phyloP scores from a whole-genome alignment of 2,329 filamentous ascomycete genomes.

The Curvularia sp. region DNA sequence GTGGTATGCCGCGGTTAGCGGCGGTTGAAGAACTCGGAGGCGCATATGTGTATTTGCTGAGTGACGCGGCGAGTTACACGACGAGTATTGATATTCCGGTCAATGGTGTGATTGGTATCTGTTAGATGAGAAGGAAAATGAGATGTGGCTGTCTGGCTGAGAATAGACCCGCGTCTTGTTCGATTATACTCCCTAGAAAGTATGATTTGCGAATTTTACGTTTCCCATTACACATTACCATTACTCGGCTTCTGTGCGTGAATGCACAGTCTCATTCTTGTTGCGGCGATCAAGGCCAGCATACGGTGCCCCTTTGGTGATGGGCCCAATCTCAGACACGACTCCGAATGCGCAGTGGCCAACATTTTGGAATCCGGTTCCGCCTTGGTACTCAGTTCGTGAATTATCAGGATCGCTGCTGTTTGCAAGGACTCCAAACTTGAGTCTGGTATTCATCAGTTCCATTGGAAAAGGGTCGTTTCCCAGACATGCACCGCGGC shows the following conservation, averaged over 20 bases:
- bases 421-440: constrained; percentile 49
- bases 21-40: constrained; percentile 62
- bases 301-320: constrained; percentile 32
- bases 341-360: constrained; percentile 45
- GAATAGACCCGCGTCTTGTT: background rate
- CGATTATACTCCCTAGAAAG: background rate
- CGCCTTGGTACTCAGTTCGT: constrained; percentile 23
- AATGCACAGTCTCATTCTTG: background rate
- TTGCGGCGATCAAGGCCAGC: constrained; percentile 23
- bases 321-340: constrained; percentile 33
- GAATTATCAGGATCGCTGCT: constrained; percentile 34
- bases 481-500: constrained; percentile 51
- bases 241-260: background rate
- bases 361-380: constrained; percentile 23
- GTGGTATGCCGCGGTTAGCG: constrained; percentile 63
- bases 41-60: constrained; percentile 64
- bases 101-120: constrained; percentile 43
- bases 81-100: constrained; percentile 60
- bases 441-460: constrained; percentile 45
- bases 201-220: background rate
- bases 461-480: constrained; percentile 51
- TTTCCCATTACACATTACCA: background rate
- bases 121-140: constrained; percentile 13
- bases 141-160: background rate
- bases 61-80: constrained; percentile 60